Conservation (phyloP, 2,329 filamentous ascomycete species). For the Dissoconium aciculare region DNA sequence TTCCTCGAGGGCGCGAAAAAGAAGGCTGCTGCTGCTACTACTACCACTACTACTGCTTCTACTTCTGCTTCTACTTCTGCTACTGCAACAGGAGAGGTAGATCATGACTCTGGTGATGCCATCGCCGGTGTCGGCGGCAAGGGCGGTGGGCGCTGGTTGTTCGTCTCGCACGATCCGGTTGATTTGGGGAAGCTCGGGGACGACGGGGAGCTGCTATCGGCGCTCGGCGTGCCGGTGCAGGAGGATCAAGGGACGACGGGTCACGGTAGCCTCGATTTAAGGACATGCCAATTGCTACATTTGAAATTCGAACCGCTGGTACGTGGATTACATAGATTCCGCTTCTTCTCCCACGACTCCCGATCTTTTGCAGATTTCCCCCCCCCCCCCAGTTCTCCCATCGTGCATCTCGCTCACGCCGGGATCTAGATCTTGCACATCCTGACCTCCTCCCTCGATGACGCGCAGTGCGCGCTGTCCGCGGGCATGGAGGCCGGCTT, state of each 20-base stretch:
- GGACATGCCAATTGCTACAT: constrained; percentile 50
- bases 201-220: constrained; percentile 8
- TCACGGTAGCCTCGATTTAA: too few relatives aligned
- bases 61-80: too few relatives aligned
- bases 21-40: constrained; percentile 2
- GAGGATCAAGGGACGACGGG: constrained; percentile 1
- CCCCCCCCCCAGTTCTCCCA: too few relatives aligned
- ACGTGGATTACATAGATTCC: constrained; percentile 23
- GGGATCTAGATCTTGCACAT: constrained; percentile 69
- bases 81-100: constrained; percentile 1
- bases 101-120: not conserved
- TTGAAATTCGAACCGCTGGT: constrained; percentile 96
- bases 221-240: constrained; percentile 10
- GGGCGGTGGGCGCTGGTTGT: constrained; percentile 73
- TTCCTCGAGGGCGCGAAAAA: constrained; percentile 65
- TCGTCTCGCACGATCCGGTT: constrained; percentile 69
- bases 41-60: too few relatives aligned
- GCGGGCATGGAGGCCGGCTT: constrained; percentile 73
- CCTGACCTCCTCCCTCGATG: constrained; percentile 55
- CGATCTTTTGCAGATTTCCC: constrained; percentile 2
- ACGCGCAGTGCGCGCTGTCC: constrained; percentile 61
- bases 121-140: constrained; percentile 54
- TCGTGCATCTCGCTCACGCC: not conserved
- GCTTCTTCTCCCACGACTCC: not conserved
- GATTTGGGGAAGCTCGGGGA: constrained; percentile 8